These are phyloP conservation scores for Rhodosporidiobolus sp. DNA, from an alignment of 768 basidiomycete genomes.

Conservation along the genomic window DNA sequence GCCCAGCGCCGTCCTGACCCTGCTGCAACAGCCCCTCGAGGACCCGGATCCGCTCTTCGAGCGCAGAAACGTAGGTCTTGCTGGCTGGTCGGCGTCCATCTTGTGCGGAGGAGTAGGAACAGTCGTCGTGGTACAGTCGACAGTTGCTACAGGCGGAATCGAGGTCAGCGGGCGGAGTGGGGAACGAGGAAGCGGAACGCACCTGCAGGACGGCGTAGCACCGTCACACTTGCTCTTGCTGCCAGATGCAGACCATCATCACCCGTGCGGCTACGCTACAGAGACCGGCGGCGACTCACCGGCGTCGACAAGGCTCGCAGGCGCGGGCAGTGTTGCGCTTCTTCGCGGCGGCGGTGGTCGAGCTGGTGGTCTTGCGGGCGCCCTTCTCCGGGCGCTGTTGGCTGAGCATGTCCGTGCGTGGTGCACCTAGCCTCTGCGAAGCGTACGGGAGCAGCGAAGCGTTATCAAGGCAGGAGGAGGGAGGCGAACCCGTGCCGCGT, in stretches of 20 bases:
- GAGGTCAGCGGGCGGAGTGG: background rate
- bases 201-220: background rate
- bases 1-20: too few species aligned
- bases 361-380: background rate
- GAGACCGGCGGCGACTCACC: background rate
- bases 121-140: slow-evolving; percentile 19
- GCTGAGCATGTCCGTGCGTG: slow-evolving; percentile 1
- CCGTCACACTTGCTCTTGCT: slow-evolving; percentile 31
- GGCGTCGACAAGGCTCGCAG: background rate
- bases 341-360: background rate
- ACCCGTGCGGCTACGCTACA: fast-evolving
- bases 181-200: background rate
- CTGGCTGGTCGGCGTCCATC: background rate
- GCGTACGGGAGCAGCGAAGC: background rate
- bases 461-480: background rate
- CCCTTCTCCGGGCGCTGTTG: background rate
- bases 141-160: slow-evolving; percentile 1
- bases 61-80: slow-evolving; percentile 6
- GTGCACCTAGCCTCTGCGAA: background rate
- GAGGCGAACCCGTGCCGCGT: background rate
- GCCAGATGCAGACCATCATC: background rate
- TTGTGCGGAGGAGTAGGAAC: background rate
- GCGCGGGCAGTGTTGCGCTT: background rate
- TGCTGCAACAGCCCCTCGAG: slow-evolving; percentile 20
- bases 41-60: slow-evolving; percentile 16